These are phyloP conservation scores for Verticillium tricorpus DNA, from an alignment of 2,329 filamentous ascomycete species.

Conservation along the genomic window DNA sequence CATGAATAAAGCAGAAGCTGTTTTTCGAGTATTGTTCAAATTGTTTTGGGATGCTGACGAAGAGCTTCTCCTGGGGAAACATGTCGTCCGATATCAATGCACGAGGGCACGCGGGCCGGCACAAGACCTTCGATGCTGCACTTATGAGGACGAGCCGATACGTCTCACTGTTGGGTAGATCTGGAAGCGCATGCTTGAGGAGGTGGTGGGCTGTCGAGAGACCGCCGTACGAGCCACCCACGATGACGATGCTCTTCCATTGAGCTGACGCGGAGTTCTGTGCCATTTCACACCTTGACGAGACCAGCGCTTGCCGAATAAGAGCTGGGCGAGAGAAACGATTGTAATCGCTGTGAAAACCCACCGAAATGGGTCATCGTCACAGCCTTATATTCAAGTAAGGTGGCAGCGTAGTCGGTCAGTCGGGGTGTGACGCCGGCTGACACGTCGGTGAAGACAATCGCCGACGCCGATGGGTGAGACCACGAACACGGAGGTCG, in stretches of 20 bases:
- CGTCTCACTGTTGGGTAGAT: conserved; percentile 23
- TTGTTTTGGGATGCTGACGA: conserved; percentile 28
- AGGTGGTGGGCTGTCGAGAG: conserved; percentile 48
- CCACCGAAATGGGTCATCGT: background rate
- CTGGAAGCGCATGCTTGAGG: conserved; percentile 44
- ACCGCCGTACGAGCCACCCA: conserved; percentile 50
- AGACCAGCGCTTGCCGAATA: background rate
- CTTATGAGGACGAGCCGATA: conserved; percentile 40
- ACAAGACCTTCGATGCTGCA: conserved; percentile 33
- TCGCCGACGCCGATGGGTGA: background rate
- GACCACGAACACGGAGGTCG: background rate
- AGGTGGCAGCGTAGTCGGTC: too few species aligned
- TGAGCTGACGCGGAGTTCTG: background rate
- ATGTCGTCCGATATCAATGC: conserved; percentile 39
- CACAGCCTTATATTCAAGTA: background rate
- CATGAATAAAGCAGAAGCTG: conserved; percentile 38
- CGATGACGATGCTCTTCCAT: conserved; percentile 39
- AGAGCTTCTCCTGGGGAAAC: conserved; percentile 39
- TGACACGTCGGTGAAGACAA: background rate
- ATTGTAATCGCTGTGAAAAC: too few species aligned
- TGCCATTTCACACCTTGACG: background rate
- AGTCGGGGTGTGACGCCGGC: background rate
- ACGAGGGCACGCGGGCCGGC: conserved; percentile 38
- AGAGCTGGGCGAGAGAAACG: background rate
- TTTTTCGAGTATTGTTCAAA: conserved; percentile 33